Evolutionary conservation across 139 green algal genomes (phyloP).

Genomic region (Chlamydomonas eustigma): DNA sequence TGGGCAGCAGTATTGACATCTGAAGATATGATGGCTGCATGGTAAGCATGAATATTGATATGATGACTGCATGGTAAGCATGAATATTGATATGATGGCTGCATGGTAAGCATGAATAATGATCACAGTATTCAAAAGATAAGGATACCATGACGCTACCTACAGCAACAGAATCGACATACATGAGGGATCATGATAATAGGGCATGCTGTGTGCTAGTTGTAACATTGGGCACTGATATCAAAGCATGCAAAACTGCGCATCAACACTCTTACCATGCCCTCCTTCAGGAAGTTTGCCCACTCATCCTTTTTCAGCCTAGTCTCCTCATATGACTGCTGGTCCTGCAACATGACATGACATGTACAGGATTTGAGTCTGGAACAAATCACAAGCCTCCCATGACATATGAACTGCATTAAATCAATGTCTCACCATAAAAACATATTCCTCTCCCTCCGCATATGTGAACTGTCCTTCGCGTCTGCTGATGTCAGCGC

Average conservation of each 20-base stretch:
- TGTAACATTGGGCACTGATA: too few species aligned
- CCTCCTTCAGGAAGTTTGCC: constrained; percentile 82
- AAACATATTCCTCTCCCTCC: constrained; percentile 69
- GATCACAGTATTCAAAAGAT: too few species aligned
- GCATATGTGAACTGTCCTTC: constrained; percentile 84
- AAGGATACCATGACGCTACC: too few species aligned
- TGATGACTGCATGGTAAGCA: too few species aligned
- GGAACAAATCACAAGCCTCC: not conserved
- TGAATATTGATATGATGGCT: too few species aligned
- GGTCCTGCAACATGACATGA: constrained; percentile 1
- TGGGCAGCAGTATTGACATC: too few species aligned
- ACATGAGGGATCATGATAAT: too few species aligned
- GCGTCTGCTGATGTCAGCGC: constrained; percentile 65
- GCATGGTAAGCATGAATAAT: too few species aligned
- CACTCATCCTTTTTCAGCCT: constrained; percentile 72
- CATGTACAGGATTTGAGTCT: not conserved
- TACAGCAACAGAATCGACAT: too few species aligned
- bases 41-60: too few species aligned
- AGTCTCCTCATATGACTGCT: constrained; percentile 91
- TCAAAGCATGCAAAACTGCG: constrained; percentile 10
- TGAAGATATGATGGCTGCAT: too few species aligned
- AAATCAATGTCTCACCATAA: constrained; percentile 68
- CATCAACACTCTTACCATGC: constrained; percentile 12
- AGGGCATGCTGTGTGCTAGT: too few species aligned
- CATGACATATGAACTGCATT: not conserved